Percentiles rank a stretch among this genome's conserved stretches.
phyloP scores from a whole-genome alignment of 139 green algal genomes.

The Diplosphaera chodatii region DNA sequence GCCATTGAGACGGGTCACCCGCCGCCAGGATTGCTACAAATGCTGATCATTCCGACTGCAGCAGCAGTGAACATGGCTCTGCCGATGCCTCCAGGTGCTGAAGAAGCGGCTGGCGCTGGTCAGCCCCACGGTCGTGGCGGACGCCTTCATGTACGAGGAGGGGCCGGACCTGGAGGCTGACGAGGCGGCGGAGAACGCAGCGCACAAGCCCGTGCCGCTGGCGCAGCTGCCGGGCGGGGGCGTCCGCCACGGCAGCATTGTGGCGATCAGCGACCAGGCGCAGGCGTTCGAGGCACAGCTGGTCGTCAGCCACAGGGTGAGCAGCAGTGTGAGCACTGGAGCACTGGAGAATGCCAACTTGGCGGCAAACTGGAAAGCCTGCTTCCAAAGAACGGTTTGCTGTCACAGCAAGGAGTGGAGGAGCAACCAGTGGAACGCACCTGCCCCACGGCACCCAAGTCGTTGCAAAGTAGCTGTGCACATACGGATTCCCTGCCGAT shows the following conservation, averaged over 20 bases:
- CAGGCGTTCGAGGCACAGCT: conserved; percentile 65
- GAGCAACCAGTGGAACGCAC: too few relatives aligned
- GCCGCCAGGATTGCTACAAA: too few relatives aligned
- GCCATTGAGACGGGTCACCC: too few relatives aligned
- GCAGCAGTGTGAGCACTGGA: too few relatives aligned
- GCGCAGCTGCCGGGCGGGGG: conserved; percentile 59
- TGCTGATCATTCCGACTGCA: too few relatives aligned
- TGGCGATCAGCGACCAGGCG: conserved; percentile 66
- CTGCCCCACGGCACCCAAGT: too few relatives aligned
- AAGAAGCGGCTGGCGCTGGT: conserved; percentile 61
- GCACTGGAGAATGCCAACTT: too few relatives aligned
- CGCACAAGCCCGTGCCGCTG: conserved; percentile 40
- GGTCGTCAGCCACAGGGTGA: conserved; percentile 53
- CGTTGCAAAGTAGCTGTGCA: too few relatives aligned
- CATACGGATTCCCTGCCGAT: too few relatives aligned
- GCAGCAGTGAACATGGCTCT: too few relatives aligned
- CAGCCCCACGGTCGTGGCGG: conserved; percentile 31
- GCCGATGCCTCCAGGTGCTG: conserved; percentile 41
- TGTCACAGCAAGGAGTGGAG: too few relatives aligned
- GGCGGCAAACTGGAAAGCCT: not conserved
- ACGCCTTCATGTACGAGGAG: conserved; percentile 76
- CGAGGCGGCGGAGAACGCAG: conserved; percentile 44
- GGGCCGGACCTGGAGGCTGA: conserved; percentile 78
- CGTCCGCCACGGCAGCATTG: conserved; percentile 45
- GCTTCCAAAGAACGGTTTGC: too few relatives aligned